Percentiles rank a stretch among this genome's conserved stretches.
Evolutionary conservation across 352 stramenopile genomes (phyloP).

Genomic region (Globisporangium abappressorium): DNA sequence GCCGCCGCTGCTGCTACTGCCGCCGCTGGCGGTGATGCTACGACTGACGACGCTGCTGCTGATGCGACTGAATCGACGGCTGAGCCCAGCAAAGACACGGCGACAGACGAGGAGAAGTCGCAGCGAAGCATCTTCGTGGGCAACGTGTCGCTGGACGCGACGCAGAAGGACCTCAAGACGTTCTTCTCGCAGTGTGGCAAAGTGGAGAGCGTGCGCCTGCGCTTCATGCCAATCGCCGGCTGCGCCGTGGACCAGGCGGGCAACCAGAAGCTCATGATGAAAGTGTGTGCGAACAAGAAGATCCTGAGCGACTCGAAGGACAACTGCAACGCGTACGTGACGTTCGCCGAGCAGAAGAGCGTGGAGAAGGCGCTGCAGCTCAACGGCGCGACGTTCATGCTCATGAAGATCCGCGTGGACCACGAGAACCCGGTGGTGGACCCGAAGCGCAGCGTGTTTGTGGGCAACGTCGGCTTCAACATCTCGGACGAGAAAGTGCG

Average conservation of each 20-base stretch:
- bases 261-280: slow-evolving; percentile 92
- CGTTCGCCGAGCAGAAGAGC: slow-evolving; percentile 60
- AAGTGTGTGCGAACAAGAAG: slow-evolving; percentile 89
- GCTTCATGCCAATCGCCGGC: slow-evolving; percentile 83
- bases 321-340: slow-evolving; percentile 91
- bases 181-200: slow-evolving; percentile 85
- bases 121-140: slow-evolving; percentile 90
- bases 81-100: slow-evolving; percentile 20
- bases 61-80: neutral
- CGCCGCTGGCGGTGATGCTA: neutral
- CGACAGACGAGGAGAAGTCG: slow-evolving; percentile 53
- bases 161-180: slow-evolving; percentile 71
- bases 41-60: slow-evolving; percentile 9
- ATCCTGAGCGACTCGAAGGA: slow-evolving; percentile 82
- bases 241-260: slow-evolving; percentile 80
- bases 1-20: neutral
- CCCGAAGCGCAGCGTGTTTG: slow-evolving; percentile 83
- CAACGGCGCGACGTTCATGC: slow-evolving; percentile 65
- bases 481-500: slow-evolving; percentile 75
- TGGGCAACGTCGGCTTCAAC: slow-evolving; percentile 89
- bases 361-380: slow-evolving; percentile 64
- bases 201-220: slow-evolving; percentile 83
- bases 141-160: slow-evolving; percentile 88
- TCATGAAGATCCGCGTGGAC: slow-evolving; percentile 70
- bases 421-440: slow-evolving; percentile 63